Base-by-base conservation (phyloP, 139 green algal species). In the Haematococcus lacustris region DNA sequence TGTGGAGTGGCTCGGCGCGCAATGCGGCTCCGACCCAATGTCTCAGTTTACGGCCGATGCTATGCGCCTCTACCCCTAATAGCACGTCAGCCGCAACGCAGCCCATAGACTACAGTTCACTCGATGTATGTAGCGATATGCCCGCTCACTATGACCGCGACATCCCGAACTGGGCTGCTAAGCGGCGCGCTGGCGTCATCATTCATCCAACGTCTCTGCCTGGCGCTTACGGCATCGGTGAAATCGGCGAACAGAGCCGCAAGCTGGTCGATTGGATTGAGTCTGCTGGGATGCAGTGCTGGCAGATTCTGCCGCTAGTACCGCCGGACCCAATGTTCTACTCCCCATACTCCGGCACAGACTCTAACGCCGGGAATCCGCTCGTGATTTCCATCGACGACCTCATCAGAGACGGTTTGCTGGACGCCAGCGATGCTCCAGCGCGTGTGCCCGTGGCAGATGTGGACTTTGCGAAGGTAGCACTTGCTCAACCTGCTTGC, bases 161-260 rank as follows among this genome's bases (percentile, higher is more conserved):
- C 30, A 75, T 82, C 26, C 78, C 81, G n/a, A 74, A 77, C 60
- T 83, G 73, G 47, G 38, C 80, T 38, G 75, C 77, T 50, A 84
- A 79, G 60, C 74, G 89, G 1, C 80, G 88, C 4, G 86, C 88
- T 7, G 94, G 94, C 57, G 78, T 98, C 33, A 84, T 98, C n/a
- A 70, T 98, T 62, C 94, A 98, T 66, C 94, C 94, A 13, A 98
- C 94, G 26, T 96, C 87, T 0, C 80, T 98, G 37, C 94, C 93
- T 32, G 86, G 94, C 0, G 80, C 87, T 1, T 91, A 97, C 51
- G 94, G 94, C 61, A 88, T 85, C 26, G 94, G 94, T 25, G 92
- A 97, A 61, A 83, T 98, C 2, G 94, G 94, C 50, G 37, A 74
- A 0, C 89, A 95, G 71, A 84, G 88, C 1, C 80, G 84, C n/a